Conservation (phyloP, 2,329 filamentous ascomycete genomes). For the Fusarium duplospermum region DNA sequence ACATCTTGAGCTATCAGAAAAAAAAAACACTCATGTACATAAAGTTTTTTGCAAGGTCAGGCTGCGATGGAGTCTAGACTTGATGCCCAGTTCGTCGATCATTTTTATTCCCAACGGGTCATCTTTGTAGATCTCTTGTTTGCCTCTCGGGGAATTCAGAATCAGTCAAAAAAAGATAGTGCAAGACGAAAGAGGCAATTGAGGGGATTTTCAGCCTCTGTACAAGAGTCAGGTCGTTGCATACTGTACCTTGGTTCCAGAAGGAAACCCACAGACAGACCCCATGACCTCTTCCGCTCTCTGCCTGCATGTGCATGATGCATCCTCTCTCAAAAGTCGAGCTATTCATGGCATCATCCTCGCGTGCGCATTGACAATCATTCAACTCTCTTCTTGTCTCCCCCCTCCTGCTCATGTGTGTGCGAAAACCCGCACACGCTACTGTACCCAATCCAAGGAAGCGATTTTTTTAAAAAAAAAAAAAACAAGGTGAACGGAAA, state of each 20-base stretch:
- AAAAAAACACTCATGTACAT: neutral
- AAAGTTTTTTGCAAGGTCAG: constrained; percentile 2
- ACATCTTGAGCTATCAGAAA: neutral
- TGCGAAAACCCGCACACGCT: constrained; percentile 10
- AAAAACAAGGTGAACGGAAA: neutral
- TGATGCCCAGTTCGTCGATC: constrained; percentile 38
- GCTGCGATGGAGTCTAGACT: constrained; percentile 13
- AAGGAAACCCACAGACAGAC: neutral
- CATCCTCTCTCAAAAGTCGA: neutral
- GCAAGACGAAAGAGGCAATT: neutral
- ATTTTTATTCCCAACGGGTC: neutral
- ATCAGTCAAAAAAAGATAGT: neutral
- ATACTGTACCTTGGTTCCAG: neutral
- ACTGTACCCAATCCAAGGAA: neutral
- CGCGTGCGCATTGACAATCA: constrained; percentile 24
- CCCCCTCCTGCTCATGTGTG: neutral
- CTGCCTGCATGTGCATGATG: neutral
- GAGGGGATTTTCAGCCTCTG: neutral
- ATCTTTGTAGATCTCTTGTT: constrained; percentile 8
- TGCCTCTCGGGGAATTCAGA: constrained; percentile 1
- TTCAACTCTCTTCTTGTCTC: neutral
- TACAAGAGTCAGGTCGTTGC: neutral
- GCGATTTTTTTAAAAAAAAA: neutral
- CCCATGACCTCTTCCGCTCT: neutral
- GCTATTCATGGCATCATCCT: constrained; percentile 11